Evolutionary conservation across 2,329 filamentous ascomycete genomes (phyloP).

Genomic region (Ophiobolus disseminans): DNA sequence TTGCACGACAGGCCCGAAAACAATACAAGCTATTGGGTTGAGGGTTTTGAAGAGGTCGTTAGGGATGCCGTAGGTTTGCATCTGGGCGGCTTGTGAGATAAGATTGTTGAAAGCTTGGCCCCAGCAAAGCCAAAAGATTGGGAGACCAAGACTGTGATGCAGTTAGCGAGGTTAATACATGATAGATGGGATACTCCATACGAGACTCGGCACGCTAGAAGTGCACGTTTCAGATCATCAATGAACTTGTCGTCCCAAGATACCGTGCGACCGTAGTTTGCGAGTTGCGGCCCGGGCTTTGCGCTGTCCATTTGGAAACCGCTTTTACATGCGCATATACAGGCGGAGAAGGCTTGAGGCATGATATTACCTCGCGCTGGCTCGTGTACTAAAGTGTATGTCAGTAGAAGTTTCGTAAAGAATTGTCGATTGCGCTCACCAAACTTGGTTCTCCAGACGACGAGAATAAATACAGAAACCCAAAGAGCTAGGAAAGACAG

Average conservation of each 20-base stretch:
- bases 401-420: no score
- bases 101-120: slow-evolving; percentile 41
- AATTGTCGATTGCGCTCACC: slow-evolving; percentile 14
- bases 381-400: background rate
- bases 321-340: slow-evolving; percentile 13
- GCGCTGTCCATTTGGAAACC: slow-evolving; percentile 22
- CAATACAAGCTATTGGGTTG: slow-evolving; percentile 24
- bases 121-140: slow-evolving; percentile 34
- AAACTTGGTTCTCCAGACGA: slow-evolving; percentile 33
- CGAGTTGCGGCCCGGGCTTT: slow-evolving; percentile 15
- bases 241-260: slow-evolving; percentile 27
- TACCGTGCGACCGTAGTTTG: slow-evolving; percentile 7
- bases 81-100: slow-evolving; percentile 39
- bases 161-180: background rate
- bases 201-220: slow-evolving; percentile 30
- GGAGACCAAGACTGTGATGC: slow-evolving; percentile 27
- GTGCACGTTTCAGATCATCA: slow-evolving; percentile 26
- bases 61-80: slow-evolving; percentile 32
- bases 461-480: slow-evolving; percentile 63
- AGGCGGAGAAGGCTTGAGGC: slow-evolving; percentile 1
- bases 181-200: slow-evolving; percentile 4
- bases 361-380: slow-evolving; percentile 7
- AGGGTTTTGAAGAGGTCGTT: slow-evolving; percentile 39
- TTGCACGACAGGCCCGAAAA: slow-evolving; percentile 32
- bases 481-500: slow-evolving; percentile 68